Evolutionary conservation across 2,329 filamentous ascomycete species (phyloP), one percentile per base, ranked within the genome.

Genomic region (Aspergillus hiratsukae): DNA sequence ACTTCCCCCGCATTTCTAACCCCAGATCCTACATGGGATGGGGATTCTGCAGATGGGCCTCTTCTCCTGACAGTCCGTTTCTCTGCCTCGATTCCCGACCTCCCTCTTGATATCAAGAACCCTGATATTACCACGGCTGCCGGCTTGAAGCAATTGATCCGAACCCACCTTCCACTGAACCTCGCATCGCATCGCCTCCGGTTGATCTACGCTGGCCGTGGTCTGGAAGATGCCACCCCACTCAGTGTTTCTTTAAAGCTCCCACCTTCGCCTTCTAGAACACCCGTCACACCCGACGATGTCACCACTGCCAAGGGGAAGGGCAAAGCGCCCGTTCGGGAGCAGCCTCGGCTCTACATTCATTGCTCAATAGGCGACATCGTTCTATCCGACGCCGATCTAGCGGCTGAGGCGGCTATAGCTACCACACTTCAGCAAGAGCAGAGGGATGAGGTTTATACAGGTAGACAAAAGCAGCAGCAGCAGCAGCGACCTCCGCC

Each of bases 361-460:
- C 95, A 96, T 78, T 97, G 93, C 80, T 93, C 90, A 61, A 89
- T 97, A 57, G 91, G 91, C 54, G 83, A 86, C 54, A 86, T 90
- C 71, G 79, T 83, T 27, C 81, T 97, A 11, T 83, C 87, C 0
- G 70, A 82, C 11, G 69, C 79, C 0, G 91, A 96, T 56, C 82
- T 97, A 23, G 81, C 80, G 1, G 81, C 80, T 14, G 92, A 96
- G 76, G 81, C 83, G 2, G 59, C 60, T 10, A 54, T 67, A n/a
- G 64, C 72, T 3, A 69, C 71, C 9, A 73, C 68, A 3, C 40
- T 67, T 1, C 63, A 63, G 17, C 57, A 65, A 1, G 56, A 66
- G 29, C 55, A 65, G 46, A 53, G 51, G 4, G 55, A 58, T 9
- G 46, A 56, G 5, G 51, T 55, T 23, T 37, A 52, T 28, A 25